Evolutionary conservation across 257 asterid genomes (phyloP).

Genomic region (Solanum okadae): DNA sequence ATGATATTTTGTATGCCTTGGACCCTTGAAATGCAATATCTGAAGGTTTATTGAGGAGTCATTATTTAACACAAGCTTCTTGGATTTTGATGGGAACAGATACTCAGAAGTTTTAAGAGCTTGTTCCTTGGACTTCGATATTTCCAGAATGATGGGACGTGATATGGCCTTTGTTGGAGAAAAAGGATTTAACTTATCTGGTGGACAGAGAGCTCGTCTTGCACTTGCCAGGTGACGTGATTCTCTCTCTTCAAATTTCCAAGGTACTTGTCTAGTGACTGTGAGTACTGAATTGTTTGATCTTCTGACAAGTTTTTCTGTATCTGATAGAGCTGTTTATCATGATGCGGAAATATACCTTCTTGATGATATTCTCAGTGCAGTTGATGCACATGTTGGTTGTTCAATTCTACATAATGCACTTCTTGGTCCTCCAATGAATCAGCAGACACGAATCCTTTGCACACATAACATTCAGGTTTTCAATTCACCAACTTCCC

Average conservation of each 20-base stretch:
- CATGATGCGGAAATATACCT: constrained; percentile 54
- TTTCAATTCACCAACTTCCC: neutral
- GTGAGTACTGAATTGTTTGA: neutral
- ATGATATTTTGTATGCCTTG: neutral
- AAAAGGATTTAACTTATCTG: constrained; percentile 83
- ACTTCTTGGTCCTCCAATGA: constrained; percentile 70
- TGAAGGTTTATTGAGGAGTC: neutral
- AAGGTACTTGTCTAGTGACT: neutral
- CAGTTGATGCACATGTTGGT: constrained; percentile 97
- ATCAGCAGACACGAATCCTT: constrained; percentile 63
- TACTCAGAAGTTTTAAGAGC: constrained; percentile 59
- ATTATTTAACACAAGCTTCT: neutral
- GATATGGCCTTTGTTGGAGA: constrained; percentile 85
- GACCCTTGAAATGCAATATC: neutral
- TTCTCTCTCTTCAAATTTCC: neutral
- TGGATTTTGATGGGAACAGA: constrained; percentile 27
- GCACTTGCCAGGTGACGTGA: constrained; percentile 76
- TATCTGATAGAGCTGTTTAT: constrained; percentile 66
- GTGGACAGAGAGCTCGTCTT: constrained; percentile 91
- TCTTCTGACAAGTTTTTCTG: constrained; percentile 1
- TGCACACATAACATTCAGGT: constrained; percentile 97
- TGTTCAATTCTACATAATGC: constrained; percentile 61
- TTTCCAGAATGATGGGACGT: constrained; percentile 83
- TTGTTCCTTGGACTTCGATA: constrained; percentile 65
- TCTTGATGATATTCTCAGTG: constrained; percentile 94